phyloP scores from a whole-genome alignment of 148 eudicot species.

The Fagopyrum esculentum region DNA sequence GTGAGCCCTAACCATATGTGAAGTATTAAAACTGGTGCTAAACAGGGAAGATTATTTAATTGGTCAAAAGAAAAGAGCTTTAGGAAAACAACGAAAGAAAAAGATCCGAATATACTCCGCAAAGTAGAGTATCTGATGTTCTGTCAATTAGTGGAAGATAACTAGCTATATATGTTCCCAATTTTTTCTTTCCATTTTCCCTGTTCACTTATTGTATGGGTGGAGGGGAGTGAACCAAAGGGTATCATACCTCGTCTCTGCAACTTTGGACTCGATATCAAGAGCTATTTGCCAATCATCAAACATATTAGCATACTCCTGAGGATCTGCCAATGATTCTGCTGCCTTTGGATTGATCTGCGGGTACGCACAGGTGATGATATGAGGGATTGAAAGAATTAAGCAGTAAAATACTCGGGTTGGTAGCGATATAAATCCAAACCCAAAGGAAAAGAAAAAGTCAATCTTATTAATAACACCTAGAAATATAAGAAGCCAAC shows the following conservation, averaged over 20 bases:
- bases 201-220: no score
- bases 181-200: not conserved
- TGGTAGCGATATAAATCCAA: not conserved
- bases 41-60: not conserved
- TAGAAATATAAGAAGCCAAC: not conserved
- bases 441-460: not conserved
- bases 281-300: slow-evolving; percentile 99
- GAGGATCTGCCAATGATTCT: slow-evolving; percentile 94
- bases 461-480: not conserved
- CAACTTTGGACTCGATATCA: slow-evolving; percentile 74
- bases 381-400: not conserved
- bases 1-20: not conserved
- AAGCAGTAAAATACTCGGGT: not conserved
- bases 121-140: slow-evolving; percentile 12
- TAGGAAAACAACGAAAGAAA: not conserved
- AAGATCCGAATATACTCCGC: not conserved
- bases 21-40: not conserved
- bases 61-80: not conserved
- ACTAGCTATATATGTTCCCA: not conserved
- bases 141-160: not conserved
- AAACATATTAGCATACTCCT: slow-evolving; percentile 86
- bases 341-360: slow-evolving; percentile 98
- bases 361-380: not conserved
- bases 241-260: slow-evolving; percentile 76
- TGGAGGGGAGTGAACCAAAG: slow-evolving; percentile 4